These are phyloP conservation scores for Sporisorium exsertum DNA, from an alignment of 1,284 basidiomycete genomes.

Conservation along the genomic window DNA sequence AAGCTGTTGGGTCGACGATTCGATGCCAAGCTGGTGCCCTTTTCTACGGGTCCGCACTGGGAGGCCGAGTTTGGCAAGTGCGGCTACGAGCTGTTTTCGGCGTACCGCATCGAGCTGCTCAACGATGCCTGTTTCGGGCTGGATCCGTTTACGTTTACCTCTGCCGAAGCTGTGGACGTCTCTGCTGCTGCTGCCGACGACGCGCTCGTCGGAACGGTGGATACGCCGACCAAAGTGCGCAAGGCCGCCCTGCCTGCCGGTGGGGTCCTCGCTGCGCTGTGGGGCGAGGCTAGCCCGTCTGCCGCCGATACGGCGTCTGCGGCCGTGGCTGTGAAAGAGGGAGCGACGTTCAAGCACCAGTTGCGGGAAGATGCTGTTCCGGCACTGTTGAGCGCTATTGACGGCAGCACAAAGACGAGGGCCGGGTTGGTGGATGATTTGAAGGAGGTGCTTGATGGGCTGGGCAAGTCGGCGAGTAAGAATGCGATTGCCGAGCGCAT, in stretches of 20 bases:
- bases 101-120: constrained; percentile 63
- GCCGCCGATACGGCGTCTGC: not conserved
- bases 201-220: not conserved
- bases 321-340: not conserved
- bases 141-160: constrained; percentile 62
- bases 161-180: constrained; percentile 10
- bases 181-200: constrained; percentile 7
- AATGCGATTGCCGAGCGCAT: constrained; percentile 55
- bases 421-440: constrained; percentile 60
- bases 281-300: constrained; percentile 26
- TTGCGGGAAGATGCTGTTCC: constrained; percentile 50
- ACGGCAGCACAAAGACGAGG: constrained; percentile 58
- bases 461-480: constrained; percentile 52
- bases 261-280: constrained; percentile 40
- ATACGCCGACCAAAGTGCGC: constrained; percentile 23
- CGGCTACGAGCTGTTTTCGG: constrained; percentile 55
- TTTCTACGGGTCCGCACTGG: constrained; percentile 66
- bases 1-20: constrained; percentile 64
- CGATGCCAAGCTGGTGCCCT: constrained; percentile 64
- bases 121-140: constrained; percentile 61
- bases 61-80: constrained; percentile 51
- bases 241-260: constrained; percentile 27
- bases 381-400: constrained; percentile 41
- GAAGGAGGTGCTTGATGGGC: constrained; percentile 53
- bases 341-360: constrained; percentile 25